These are phyloP conservation scores for Amphichorda felina DNA, from an alignment of 2,329 filamentous ascomycete genomes.

Conservation along the genomic window DNA sequence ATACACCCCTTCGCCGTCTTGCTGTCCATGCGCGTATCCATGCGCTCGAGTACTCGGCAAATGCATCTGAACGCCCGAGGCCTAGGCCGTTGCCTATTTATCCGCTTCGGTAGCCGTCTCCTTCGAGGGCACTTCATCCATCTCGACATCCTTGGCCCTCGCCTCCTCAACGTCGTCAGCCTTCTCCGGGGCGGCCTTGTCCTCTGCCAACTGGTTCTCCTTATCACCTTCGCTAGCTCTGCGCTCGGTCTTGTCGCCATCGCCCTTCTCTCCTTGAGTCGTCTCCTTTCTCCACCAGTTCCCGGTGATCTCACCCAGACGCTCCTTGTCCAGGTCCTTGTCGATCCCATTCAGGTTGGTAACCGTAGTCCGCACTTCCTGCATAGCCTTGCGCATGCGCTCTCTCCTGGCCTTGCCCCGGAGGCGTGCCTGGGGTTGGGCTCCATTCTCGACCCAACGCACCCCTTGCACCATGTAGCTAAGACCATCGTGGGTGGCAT, in stretches of 20 bases:
- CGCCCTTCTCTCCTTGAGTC: constrained; percentile 3
- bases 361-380: constrained; percentile 25
- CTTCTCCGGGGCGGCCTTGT: constrained; percentile 4
- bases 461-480: constrained; percentile 78
- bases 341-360: constrained; percentile 16
- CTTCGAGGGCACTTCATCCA: constrained; percentile 11
- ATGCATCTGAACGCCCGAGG: too few species aligned
- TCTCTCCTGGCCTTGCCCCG: constrained; percentile 43
- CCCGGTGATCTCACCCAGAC: constrained; percentile 16
- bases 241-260: constrained; percentile 16
- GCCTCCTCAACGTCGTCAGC: constrained; percentile 2
- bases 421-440: constrained; percentile 41
- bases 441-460: constrained; percentile 75
- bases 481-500: constrained; percentile 63
- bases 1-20: too few species aligned
- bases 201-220: constrained; percentile 25
- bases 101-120: constrained; percentile 3
- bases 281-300: constrained; percentile 19
- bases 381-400: constrained; percentile 43
- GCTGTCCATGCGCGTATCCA: too few species aligned
- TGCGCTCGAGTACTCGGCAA: too few species aligned
- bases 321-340: constrained; percentile 12
- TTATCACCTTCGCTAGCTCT: constrained; percentile 28
- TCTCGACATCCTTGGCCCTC: constrained; percentile 18
- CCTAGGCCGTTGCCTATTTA: not conserved